Evolutionary conservation across 257 asterid species (phyloP), one percentile per base, ranked within the genome.

Genomic region (Nicotiana tomentosiformis): DNA sequence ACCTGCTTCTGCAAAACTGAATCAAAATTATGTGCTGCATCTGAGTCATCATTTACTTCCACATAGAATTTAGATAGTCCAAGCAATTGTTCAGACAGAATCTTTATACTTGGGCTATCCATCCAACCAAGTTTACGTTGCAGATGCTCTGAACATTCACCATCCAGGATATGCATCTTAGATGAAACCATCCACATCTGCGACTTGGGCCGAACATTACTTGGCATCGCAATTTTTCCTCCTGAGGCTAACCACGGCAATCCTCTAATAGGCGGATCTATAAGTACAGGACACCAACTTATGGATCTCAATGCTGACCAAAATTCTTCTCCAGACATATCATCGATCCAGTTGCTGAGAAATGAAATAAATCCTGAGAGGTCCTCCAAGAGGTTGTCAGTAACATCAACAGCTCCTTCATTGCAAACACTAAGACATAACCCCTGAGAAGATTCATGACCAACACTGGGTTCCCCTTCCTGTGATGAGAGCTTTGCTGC

Each of bases 101-200:
- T 88, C 68, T 65, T 89, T 74, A 90, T 86, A 81, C 87, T 91
- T 23, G 86, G 88, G 61, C 86, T 84, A 85, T 91, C 93, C 89
- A 81, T 86, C 99, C 99, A 95, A 82, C 99, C 99, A 85, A 95
- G 97, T 86, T 89, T 90, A 37, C 82, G 82, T 85, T 89, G 91
- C 78, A 93, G 89, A 85, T 84, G 77, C 82, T 87, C 90, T 18
- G 96, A 89, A 86, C 98, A 92, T 82, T 91, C 95, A 43, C 98
- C 97, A 82, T 92, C 95, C 87, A 95, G 86, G 86, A 95, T 81
- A 87, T 90, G 94, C 88, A 93, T 82, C 86, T 88, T 90, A 43
- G 94, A 89, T 77, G 99, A 94, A 82, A 90, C 93, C 84, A 90
- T 87, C 99, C 99, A 95, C 97, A 94, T 92, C 84, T 94, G 95